Base-by-base conservation (phyloP, 2,329 filamentous ascomycete species). In the Fusarium equiseti region DNA sequence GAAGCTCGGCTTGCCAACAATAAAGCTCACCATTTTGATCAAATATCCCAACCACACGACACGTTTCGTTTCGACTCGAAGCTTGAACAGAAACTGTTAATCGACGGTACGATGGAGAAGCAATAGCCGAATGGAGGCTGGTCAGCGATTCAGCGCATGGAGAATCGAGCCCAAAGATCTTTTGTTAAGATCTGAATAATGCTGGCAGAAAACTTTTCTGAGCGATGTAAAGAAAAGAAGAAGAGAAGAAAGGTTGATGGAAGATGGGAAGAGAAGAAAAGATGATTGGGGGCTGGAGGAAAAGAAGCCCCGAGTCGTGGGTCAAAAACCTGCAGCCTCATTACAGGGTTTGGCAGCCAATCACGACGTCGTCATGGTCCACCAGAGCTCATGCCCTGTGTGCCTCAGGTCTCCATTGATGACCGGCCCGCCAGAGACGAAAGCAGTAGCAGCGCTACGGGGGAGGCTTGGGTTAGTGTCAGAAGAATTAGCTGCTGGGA, bases 241-340 rank as follows among this genome's bases (percentile, higher is more conserved):
- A 53, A 58, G 63, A 64, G 51, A 65, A 50, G 42, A 65, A 67
- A 63, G 53, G 50, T 64, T 69, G 66, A 73, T 38, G 69, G 59
- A 56, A 63, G 61, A 60, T 73, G 68, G 35, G 68, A 71, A 44
- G 71, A 62, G 67, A 70, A 74, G 70, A 70, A 70, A 62, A 60
- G 66, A 58, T 71, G 73, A 76, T 75, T 75, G 72, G 73, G 71
- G 73, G 59, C 55, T 70, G 64, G 59, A 73, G 61, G 63, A 75
- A 71, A 73, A 76, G 67, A 70, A 68, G 55, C 63, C 65, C 53
- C 66, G 54, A 63, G 68, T 63, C 53, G 72, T 75, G 73, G 72
- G 70, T 65, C 70, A 50, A 54, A 58, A 61, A 50, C 53, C 49
- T 44, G 50, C 50, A 62, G 63, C 52, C 50, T 61, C 61, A 66